Conservation (phyloP, 176 grass and related monocot genomes). For the Puya raimondii region DNA sequence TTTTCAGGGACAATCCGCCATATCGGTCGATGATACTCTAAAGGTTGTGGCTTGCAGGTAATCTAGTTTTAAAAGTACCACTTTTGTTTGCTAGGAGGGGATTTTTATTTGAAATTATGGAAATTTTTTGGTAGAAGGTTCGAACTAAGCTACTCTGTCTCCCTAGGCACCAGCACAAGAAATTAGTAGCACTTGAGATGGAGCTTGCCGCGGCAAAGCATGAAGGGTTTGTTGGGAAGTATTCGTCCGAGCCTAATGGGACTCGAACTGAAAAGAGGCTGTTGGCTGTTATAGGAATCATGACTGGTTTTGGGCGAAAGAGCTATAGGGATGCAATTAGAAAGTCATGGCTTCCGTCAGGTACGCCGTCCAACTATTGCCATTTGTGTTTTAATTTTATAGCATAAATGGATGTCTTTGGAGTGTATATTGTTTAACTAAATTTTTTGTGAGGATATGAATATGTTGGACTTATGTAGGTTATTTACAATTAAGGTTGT, state of each 20-base stretch:
- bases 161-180: slow-evolving; percentile 92
- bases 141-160: background rate
- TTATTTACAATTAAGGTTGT: no score
- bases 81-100: background rate
- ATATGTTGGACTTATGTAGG: no score
- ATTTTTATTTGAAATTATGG: background rate
- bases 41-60: slow-evolving; percentile 97
- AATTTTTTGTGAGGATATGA: no score
- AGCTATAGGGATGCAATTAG: slow-evolving; percentile 87
- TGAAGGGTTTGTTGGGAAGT: slow-evolving; percentile 69
- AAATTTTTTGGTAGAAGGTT: slow-evolving; percentile 1
- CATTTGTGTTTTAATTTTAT: slow-evolving; percentile 3
- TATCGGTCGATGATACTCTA: slow-evolving; percentile 88
- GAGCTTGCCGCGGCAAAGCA: slow-evolving; percentile 74
- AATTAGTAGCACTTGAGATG: slow-evolving; percentile 76
- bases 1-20: slow-evolving; percentile 61
- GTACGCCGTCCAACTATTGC: slow-evolving; percentile 26
- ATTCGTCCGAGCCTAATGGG: slow-evolving; percentile 59
- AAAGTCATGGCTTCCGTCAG: slow-evolving; percentile 91
- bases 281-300: slow-evolving; percentile 78
- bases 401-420: background rate
- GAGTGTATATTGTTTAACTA: background rate
- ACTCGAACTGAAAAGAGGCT: slow-evolving; percentile 50
- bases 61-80: slow-evolving; percentile 1
- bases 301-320: slow-evolving; percentile 75